Evolutionary conservation across 176 grass and related monocot genomes (phyloP).

Genomic region (Alopecurus myosuroides): DNA sequence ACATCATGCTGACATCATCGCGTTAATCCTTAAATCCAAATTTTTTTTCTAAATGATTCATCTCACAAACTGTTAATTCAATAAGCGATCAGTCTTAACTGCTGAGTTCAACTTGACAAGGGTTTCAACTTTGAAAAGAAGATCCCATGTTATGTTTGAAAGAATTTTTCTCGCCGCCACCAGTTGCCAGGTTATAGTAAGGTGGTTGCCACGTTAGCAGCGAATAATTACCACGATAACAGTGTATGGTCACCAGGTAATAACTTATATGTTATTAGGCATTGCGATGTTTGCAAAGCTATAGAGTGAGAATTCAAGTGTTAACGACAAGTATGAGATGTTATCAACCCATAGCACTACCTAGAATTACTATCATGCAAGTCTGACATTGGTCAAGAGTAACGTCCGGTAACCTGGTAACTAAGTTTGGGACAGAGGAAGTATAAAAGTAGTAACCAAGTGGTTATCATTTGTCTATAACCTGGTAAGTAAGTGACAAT

Average conservation of each 20-base stretch:
- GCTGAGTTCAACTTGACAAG: background rate
- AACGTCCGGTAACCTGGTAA: background rate
- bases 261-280: background rate
- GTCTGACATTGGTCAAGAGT: background rate
- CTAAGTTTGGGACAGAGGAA: no score
- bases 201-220: background rate
- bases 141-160: background rate
- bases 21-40: background rate
- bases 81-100: background rate
- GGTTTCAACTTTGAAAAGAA: background rate
- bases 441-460: background rate
- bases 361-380: background rate
- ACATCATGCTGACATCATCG: background rate
- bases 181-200: background rate
- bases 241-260: background rate
- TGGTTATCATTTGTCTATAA: no score
- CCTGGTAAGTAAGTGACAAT: no score
- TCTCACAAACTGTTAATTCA: background rate
- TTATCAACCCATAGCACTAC: background rate
- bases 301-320: background rate
- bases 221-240: background rate
- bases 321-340: background rate
- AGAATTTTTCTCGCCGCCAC: background rate
- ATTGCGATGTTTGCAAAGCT: background rate
- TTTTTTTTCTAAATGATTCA: background rate